A percentile compares a stretch with the other conserved stretches of the same genome.
These are phyloP conservation scores for Blastocystis sp. DNA, from an alignment of 352 stramenopile species.

Conservation along the genomic window DNA sequence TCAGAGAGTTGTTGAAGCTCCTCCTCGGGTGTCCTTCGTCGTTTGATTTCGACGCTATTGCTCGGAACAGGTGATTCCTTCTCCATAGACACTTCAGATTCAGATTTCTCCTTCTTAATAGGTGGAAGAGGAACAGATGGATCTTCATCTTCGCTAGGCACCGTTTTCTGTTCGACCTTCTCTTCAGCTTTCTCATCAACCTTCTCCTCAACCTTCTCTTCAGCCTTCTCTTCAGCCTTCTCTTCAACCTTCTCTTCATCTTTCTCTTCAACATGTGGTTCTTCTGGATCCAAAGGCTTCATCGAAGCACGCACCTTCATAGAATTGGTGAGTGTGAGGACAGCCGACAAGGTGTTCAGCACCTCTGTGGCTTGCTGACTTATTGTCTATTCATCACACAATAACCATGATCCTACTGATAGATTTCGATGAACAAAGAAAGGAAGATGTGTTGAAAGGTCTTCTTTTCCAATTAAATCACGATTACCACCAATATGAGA, in stretches of 20 bases:
- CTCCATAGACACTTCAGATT: not conserved
- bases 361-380: constrained; percentile 29
- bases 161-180: not conserved
- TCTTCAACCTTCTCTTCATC: not conserved
- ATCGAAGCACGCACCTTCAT: not conserved
- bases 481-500: not conserved
- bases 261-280: not conserved
- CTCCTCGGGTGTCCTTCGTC: not conserved
- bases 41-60: constrained; percentile 2
- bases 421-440: constrained; percentile 56
- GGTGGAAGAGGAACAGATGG: too few relatives aligned
- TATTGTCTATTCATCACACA: not conserved
- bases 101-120: not conserved
- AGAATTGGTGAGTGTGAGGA: not conserved
- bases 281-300: not conserved
- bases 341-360: not conserved
- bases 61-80: not conserved
- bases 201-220: constrained; percentile 9
- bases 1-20: not conserved
- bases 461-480: not conserved
- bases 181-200: not conserved
- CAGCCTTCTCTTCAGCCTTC: not conserved
- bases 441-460: constrained; percentile 14
- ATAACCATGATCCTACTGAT: not conserved
- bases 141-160: not conserved